Conservation (phyloP, 2,329 filamentous ascomycete species). For the Exophiala sp. region DNA sequence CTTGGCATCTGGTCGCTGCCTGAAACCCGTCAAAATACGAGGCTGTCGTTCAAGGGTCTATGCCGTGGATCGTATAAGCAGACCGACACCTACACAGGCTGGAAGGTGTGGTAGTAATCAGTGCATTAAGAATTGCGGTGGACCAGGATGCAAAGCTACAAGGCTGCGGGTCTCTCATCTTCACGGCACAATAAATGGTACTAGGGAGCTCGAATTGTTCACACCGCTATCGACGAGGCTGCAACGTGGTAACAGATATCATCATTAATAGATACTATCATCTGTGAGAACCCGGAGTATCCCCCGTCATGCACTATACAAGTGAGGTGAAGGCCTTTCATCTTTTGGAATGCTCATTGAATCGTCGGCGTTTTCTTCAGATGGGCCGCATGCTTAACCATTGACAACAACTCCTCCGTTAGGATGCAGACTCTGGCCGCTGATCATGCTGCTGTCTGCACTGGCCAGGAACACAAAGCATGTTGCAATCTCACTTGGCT, state of each 20-base stretch:
- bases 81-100: no score
- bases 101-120: no score
- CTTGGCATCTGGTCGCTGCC: background rate
- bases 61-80: no score
- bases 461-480: constrained; percentile 77
- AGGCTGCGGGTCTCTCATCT: no score
- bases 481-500: constrained; percentile 75
- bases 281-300: no score
- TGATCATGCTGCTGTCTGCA: constrained; percentile 65
- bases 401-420: constrained; percentile 56
- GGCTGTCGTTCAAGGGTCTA: no score
- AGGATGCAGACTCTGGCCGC: constrained; percentile 64
- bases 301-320: background rate
- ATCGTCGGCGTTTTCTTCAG: background rate
- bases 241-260: background rate
- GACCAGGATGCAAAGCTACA: no score
- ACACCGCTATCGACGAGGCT: no score
- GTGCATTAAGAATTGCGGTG: no score
- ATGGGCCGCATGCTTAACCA: constrained; percentile 29
- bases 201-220: no score
- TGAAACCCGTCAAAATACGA: background rate
- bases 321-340: background rate
- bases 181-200: no score
- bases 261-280: background rate
- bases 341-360: background rate